Percentiles rank a stretch among this genome's conserved stretches.
phyloP scores from a whole-genome alignment of 179 eudicot species.

The Gypsophila paniculata region DNA sequence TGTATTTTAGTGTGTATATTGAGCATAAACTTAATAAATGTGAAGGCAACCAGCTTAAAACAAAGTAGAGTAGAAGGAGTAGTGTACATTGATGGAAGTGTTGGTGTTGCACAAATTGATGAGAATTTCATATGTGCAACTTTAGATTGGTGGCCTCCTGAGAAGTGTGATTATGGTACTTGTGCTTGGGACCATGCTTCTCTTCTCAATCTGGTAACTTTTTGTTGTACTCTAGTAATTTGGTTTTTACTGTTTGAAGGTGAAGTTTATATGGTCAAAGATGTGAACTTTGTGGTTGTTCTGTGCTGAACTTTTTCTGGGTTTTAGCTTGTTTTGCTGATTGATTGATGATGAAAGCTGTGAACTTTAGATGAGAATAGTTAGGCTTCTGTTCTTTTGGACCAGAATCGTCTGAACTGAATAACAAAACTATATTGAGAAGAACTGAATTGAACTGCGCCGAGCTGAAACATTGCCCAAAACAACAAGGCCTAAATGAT shows the following conservation, averaged over 20 bases:
- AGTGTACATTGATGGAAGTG: slow-evolving; percentile 55
- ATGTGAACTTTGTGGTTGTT: slow-evolving; percentile 18
- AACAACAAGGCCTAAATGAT: no score
- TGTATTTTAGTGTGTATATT: slow-evolving; percentile 32
- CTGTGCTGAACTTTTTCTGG: not conserved
- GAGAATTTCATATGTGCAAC: slow-evolving; percentile 82
- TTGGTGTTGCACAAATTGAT: slow-evolving; percentile 55
- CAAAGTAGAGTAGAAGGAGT: slow-evolving; percentile 29
- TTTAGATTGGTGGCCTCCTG: slow-evolving; percentile 98
- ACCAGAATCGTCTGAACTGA: no score
- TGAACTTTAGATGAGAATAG: not conserved
- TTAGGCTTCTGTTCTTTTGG: not conserved
- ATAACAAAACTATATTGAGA: no score
- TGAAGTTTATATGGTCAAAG: not conserved
- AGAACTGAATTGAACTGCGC: no score
- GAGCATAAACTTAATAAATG: slow-evolving; percentile 30
- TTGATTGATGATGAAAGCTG: slow-evolving; percentile 15
- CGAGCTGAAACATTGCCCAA: no score
- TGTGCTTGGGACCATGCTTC: slow-evolving; percentile 88
- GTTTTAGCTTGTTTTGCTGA: slow-evolving; percentile 11
- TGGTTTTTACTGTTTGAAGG: not conserved
- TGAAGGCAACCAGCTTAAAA: slow-evolving; percentile 24
- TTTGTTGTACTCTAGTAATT: not conserved
- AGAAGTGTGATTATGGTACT: slow-evolving; percentile 89
- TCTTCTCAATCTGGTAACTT: slow-evolving; percentile 73